Percentiles rank a stretch among this genome's conserved stretches.
These are phyloP conservation scores for Zea luxurians DNA, from an alignment of 176 grass and related monocot species.

Conservation along the genomic window DNA sequence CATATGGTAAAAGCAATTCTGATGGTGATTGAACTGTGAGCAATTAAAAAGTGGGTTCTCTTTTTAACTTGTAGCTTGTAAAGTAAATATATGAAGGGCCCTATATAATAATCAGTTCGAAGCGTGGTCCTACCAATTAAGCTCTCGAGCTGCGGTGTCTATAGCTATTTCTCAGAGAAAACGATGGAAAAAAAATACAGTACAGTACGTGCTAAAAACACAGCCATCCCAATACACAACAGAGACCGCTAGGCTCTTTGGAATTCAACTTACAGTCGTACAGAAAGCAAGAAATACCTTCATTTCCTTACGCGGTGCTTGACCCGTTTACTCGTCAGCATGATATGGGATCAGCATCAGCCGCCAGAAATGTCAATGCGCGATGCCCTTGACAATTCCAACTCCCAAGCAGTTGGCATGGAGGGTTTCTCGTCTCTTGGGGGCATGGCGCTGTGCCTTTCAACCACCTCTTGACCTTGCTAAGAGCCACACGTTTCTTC, in stretches of 20 bases:
- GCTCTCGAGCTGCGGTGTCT: no score
- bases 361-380: neutral
- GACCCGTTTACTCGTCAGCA: neutral
- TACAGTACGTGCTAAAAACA: no score
- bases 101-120: no score
- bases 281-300: neutral
- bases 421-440: neutral
- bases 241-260: no score
- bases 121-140: no score
- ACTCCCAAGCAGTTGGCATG: neutral
- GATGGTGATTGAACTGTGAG: neutral
- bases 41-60: neutral
- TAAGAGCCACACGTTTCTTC: constrained; percentile 28
- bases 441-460: neutral
- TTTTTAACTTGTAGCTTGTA: neutral
- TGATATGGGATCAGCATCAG: neutral
- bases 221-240: no score
- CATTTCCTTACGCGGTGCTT: neutral
- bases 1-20: neutral
- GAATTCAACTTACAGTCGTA: neutral
- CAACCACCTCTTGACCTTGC: neutral
- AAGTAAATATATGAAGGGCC: no score
- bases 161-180: no score
- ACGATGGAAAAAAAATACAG: no score
- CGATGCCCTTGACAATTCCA: neutral